Base-by-base conservation (phyloP, 2,329 filamentous ascomycete species). In the Colletotrichum phormii region DNA sequence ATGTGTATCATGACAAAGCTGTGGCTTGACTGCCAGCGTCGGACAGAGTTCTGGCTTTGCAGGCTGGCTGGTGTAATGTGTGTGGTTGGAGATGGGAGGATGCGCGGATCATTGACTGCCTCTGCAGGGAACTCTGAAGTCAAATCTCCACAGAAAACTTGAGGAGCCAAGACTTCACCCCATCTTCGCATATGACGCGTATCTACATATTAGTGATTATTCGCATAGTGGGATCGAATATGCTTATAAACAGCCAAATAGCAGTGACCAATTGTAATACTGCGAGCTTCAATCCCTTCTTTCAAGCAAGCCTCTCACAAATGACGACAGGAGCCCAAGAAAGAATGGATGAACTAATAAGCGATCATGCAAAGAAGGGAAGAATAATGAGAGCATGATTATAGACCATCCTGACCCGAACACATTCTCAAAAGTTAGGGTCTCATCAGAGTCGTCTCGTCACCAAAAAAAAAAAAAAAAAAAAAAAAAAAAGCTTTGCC, bases 31-130 rank as follows among this genome's bases (percentile, higher is more conserved):
- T 15, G 13, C 7, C n/a, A 29, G 53, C 8, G 37, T 24, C 9
- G 24, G 13, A 33, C 59, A 51, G 42, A 49, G 42, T 62, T 62
- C 37, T 22, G 42, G 37, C 42, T 22, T 24, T 63, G 26, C 42
- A 49, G 42, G 26, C 18, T n/a, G 42, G 37, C 15, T 42, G 37
- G 37, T 42, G 37, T 6, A 13, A 24, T 29, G 11, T 63, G 46
- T 59, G 46, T 59, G n/a, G 5, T 58, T 33, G 60, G 42, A 63
- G 60, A 63, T 63, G 60, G 58, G 37, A 61, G 58, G 58, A 61
- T 61, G 35, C 24, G 24, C 58, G 58, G 58, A 51, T 62, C 59
- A 51, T 33, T 4, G 18, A 62, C 59, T 49, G 59, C 37, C 42
- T 42, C 42, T 49, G 18, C 42, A 49, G 18, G 18, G 15, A 49